Evolutionary conservation across 2,329 filamentous ascomycete genomes (phyloP), one percentile per base, ranked within the genome.

Genomic region (Zasmidium citrigriseum): DNA sequence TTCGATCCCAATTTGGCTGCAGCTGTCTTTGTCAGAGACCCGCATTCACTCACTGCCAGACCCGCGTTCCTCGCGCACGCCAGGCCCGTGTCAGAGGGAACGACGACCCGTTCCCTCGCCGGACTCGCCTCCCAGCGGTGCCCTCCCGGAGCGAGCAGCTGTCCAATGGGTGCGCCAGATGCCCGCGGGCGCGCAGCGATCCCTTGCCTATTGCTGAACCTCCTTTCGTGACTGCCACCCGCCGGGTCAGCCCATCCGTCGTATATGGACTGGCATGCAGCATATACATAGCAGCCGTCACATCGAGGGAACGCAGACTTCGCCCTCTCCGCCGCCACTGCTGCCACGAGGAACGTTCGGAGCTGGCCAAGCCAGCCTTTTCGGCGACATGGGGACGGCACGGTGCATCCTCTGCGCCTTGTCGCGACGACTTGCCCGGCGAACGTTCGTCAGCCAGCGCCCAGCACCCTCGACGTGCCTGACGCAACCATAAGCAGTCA

Each of bases 21-120:
- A 21, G 10, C 25, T 54, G 52, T 29, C 52, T 54, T 46, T 46
- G 52, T 54, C 38, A 54, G 41, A 44, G 44, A 45, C 50, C 29
- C 50, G 50, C 50, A 45, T 52, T 29, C 14, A n/a, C 14, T 29
- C 27, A 29, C 27, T 29, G 11, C 14, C 9, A 1, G 20, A 18
- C 21, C 47, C 47, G 23, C 25, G 22, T 29, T 9, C n/a, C 25
- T 50, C n/a, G n/a, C n/a, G n/a, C n/a, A n/a, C n/a, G n/a, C n/a
- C n/a, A n/a, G n/a, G n/a, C n/a, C n/a, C n/a, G n/a, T n/a, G n/a
- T n/a, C n/a, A n/a, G n/a, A n/a, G n/a, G n/a, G n/a, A n/a, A n/a
- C n/a, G n/a, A 41, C 34, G 34, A 41, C 12, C 34, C 34, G 34
- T 41, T 41, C 34, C 34, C 18, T 10, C 34, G 34, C 34, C 34